Evolutionary conservation across 2,329 filamentous ascomycete species (phyloP).

Genomic region (Mollisia scopiformis): DNA sequence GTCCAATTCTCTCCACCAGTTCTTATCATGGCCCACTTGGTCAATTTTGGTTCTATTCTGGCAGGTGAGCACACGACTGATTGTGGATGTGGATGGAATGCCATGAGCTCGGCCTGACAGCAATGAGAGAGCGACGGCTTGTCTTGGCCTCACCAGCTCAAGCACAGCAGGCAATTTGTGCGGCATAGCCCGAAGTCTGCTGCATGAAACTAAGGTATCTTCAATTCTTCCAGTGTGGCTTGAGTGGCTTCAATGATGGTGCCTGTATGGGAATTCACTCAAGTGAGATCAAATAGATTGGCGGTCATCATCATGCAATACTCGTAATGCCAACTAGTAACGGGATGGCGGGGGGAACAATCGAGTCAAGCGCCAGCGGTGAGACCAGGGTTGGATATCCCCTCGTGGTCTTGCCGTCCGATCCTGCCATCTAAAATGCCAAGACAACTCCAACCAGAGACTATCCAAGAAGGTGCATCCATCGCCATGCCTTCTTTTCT

Average conservation of each 20-base stretch:
- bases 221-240: background rate
- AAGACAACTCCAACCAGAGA: background rate
- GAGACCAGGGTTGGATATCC: background rate
- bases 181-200: background rate
- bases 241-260: too few relatives aligned
- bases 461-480: background rate
- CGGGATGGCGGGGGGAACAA: too few relatives aligned
- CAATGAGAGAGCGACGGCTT: background rate
- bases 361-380: background rate
- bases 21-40: background rate
- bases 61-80: conserved; percentile 14
- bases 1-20: background rate
- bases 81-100: background rate
- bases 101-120: too few relatives aligned
- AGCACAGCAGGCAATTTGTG: background rate
- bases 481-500: background rate
- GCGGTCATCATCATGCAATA: background rate
- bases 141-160: background rate
- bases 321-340: background rate
- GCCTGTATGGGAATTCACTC: background rate
- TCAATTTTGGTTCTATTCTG: background rate
- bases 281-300: background rate
- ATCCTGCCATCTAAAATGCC: background rate
- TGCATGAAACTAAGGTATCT: background rate
- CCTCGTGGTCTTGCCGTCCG: background rate